phyloP scores from a whole-genome alignment of 2,329 filamentous ascomycete species.

The Diaporthe vexans region DNA sequence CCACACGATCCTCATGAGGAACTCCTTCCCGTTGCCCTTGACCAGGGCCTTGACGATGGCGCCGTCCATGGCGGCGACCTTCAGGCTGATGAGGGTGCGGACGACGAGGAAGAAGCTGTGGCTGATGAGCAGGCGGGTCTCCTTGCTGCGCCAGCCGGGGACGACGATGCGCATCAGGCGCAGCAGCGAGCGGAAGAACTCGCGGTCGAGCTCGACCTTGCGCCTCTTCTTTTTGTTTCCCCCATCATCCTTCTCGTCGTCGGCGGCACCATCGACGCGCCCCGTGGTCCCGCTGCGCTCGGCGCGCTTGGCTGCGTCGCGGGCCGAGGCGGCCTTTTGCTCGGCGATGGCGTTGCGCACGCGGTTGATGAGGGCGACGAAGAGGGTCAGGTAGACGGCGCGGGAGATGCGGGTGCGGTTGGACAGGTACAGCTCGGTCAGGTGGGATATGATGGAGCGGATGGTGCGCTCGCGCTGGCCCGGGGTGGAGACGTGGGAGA shows the following conservation, averaged over 20 bases:
- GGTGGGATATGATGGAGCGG: slow-evolving; percentile 73
- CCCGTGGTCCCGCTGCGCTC: slow-evolving; percentile 64
- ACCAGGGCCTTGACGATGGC: slow-evolving; percentile 93
- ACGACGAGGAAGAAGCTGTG: slow-evolving; percentile 95
- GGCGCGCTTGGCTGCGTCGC: slow-evolving; percentile 71
- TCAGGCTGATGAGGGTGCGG: slow-evolving; percentile 91
- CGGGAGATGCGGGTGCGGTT: slow-evolving; percentile 88
- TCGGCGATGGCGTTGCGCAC: slow-evolving; percentile 92
- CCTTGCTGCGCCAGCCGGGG: slow-evolving; percentile 90
- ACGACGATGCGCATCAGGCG: slow-evolving; percentile 88
- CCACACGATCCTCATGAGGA: slow-evolving; percentile 89
- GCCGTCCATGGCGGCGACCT: slow-evolving; percentile 96
- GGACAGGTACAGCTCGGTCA: slow-evolving; percentile 80
- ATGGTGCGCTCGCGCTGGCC: slow-evolving; percentile 71
- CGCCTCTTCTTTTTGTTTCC: slow-evolving; percentile 75
- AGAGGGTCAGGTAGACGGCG: slow-evolving; percentile 85
- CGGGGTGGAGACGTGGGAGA: slow-evolving; percentile 52
- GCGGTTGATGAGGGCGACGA: slow-evolving; percentile 85
- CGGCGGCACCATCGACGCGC: no score
- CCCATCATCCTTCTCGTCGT: no score
- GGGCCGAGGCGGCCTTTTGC: slow-evolving; percentile 85
- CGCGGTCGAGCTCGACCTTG: slow-evolving; percentile 92
- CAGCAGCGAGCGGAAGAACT: slow-evolving; percentile 81
- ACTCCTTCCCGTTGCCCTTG: slow-evolving; percentile 90
- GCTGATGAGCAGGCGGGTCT: slow-evolving; percentile 86